Evolutionary conservation across 129 eudicot genomes (phyloP).

Genomic region (Erigeron canadensis): DNA sequence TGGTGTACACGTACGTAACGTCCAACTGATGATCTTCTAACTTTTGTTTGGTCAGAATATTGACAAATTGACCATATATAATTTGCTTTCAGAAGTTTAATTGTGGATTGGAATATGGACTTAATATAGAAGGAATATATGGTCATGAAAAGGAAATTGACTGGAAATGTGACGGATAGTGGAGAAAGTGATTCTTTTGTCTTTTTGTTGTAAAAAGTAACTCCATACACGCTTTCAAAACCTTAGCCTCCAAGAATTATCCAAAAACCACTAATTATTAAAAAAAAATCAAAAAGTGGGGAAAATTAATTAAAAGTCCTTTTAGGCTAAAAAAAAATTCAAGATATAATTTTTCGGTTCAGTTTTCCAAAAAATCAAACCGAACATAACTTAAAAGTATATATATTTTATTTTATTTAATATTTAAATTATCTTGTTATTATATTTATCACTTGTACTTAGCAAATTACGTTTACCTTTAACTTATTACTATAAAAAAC

Average conservation of each 20-base stretch:
- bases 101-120: not conserved
- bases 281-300: no score
- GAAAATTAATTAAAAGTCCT: no score
- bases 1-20: constrained; percentile 2
- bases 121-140: not conserved
- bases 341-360: no score
- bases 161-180: constrained; percentile 18
- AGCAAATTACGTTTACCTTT: no score
- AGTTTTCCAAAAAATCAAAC: no score
- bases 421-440: no score
- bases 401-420: no score
- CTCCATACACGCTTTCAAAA: constrained; percentile 28
- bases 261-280: no score
- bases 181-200: constrained; percentile 12
- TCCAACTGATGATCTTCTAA: not conserved
- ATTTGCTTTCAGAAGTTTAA: not conserved
- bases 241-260: constrained; percentile 29
- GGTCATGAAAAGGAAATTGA: not conserved
- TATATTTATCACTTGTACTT: no score
- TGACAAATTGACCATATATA: not conserved
- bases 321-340: no score
- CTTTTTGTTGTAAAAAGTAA: constrained; percentile 23
- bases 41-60: not conserved
- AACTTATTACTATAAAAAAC: no score
- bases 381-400: no score